Evolutionary conservation across 1,284 basidiomycete species (phyloP).

Genomic region (Cutaneotrichosporon dermatis): DNA sequence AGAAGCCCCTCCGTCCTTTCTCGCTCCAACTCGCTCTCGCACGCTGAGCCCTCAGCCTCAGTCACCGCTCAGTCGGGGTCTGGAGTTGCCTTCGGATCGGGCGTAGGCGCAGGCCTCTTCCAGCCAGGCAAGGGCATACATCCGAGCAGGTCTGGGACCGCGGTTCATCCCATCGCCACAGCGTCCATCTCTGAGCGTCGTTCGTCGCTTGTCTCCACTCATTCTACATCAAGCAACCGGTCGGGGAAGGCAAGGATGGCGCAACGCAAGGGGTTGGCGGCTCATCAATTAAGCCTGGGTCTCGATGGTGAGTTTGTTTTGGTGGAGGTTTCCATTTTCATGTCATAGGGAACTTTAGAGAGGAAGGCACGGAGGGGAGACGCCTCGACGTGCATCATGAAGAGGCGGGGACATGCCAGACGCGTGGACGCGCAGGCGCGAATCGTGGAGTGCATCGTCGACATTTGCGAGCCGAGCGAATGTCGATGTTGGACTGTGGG

Average conservation of each 20-base stretch:
- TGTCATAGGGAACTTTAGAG: no score
- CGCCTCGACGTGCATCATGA: no score
- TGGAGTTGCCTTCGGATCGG: neutral
- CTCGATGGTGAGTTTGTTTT: constrained; percentile 33
- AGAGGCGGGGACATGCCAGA: no score
- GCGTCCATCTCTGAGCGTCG: no score
- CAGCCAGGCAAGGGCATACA: neutral
- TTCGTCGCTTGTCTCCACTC: constrained; percentile 5
- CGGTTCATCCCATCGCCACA: neutral
- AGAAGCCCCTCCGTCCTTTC: neutral
- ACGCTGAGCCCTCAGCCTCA: neutral
- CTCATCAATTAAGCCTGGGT: constrained; percentile 27
- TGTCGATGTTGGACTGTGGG: no score
- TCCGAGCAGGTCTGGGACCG: neutral
- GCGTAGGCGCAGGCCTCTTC: neutral
- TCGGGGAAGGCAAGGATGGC: neutral
- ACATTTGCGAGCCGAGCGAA: no score
- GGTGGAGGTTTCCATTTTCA: no score
- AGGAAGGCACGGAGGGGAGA: no score
- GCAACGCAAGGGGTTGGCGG: constrained; percentile 16
- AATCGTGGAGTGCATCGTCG: no score
- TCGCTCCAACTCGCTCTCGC: neutral
- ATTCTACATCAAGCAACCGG: neutral
- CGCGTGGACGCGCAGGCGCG: no score
- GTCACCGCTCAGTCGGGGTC: neutral